Evolutionary conservation across 805 yeast species (phyloP).

Genomic region (Zygosaccharomyces lentus): DNA sequence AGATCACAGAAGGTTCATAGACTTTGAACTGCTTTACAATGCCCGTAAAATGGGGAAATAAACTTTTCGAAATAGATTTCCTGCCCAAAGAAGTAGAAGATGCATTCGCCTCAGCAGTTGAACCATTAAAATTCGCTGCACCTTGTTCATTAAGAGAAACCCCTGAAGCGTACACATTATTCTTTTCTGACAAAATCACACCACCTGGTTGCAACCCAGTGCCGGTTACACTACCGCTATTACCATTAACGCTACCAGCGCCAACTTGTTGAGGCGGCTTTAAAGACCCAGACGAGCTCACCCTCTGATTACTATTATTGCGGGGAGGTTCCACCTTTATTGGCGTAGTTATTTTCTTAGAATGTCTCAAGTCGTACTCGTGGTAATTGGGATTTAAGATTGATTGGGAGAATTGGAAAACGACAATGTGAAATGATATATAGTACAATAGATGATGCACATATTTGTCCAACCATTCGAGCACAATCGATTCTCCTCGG

Average conservation of each 20-base stretch:
- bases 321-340: conserved; percentile 7
- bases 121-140: not conserved
- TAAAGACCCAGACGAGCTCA: conserved; percentile 7
- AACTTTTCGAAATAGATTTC: not conserved
- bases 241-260: not conserved
- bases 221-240: not conserved
- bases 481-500: not conserved
- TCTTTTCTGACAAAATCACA: not conserved
- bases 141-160: not conserved
- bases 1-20: conserved; percentile 25
- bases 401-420: conserved; percentile 22
- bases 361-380: conserved; percentile 7
- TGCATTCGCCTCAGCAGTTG: not conserved
- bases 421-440: conserved; percentile 31
- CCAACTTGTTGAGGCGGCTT: conserved; percentile 2
- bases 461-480: conserved; percentile 15
- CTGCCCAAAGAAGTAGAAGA: not conserved
- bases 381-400: conserved; percentile 13
- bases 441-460: conserved; percentile 19
- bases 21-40: conserved; percentile 21
- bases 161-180: not conserved
- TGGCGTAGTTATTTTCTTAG: conserved; percentile 6
- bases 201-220: not conserved
- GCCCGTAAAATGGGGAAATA: conserved; percentile 21
- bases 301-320: conserved; percentile 5